These are phyloP conservation scores for Trypanosoma melophagium DNA, from an alignment of 208 protist species.

Conservation along the genomic window DNA sequence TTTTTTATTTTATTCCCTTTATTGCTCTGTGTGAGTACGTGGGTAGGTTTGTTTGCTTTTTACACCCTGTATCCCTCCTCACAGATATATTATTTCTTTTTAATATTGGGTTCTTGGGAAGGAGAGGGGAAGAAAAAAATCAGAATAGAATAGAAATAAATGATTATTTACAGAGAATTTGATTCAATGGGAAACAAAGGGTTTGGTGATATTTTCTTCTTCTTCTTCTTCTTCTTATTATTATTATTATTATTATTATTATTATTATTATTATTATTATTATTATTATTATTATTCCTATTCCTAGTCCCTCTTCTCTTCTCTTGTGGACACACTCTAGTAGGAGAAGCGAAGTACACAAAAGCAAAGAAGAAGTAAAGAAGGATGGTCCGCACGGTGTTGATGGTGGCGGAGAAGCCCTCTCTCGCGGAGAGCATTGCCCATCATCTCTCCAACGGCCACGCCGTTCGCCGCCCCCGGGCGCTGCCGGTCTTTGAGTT, in stretches of 20 bases:
- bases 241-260: no score
- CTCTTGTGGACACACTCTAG: background rate
- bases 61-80: no score
- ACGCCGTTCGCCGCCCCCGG: slow-evolving; percentile 54
- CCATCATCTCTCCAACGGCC: slow-evolving; percentile 81
- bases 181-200: background rate
- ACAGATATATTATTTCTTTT: no score
- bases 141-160: background rate
- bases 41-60: background rate
- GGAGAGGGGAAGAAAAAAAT: background rate
- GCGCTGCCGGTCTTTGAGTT: slow-evolving; percentile 90
- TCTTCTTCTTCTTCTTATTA: no score
- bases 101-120: background rate
- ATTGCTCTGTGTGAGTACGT: background rate
- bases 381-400: slow-evolving; percentile 55
- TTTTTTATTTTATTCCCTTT: slow-evolving; percentile 13
- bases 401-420: slow-evolving; percentile 96
- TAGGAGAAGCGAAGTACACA: background rate
- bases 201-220: no score
- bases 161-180: background rate
- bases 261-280: no score
- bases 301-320: no score
- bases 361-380: background rate
- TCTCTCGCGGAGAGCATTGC: slow-evolving; percentile 91
- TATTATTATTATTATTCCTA: no score